Base-by-base conservation (phyloP, 2,329 filamentous ascomycete genomes). In the Cladosporium colombiae region DNA sequence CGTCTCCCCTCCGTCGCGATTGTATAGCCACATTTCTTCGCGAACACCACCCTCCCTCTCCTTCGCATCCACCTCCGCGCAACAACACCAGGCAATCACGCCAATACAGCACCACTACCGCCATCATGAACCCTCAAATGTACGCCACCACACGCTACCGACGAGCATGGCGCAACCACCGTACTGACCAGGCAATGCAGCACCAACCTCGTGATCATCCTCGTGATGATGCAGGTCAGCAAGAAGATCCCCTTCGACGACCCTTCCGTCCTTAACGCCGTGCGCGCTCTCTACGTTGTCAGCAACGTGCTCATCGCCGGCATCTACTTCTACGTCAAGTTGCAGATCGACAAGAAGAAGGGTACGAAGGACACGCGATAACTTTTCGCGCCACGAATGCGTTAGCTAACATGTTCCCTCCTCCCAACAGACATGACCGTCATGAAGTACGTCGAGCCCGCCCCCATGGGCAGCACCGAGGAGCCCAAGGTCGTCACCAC, bases 151-250 rank as follows among this genome's bases (percentile, higher is more conserved):
- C 49, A 27, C 11, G n/a, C 27, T 5, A 56, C 59, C 50, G 44
- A 40, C 23, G 44, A 64, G 56, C 29, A 33, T 44, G 49, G 35
- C 40, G 40, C 40, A 18, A 55, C 4, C 49, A 37, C 37, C 31
- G 23, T 62, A 68, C 67, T 68, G 59, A 70, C 65, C 23, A 29
- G 35, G 50, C 23, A 62, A 49, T 68, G 64, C 80, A 96, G 93
- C 75, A 92, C 91, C 80, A 97, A 97, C 86, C 86, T 97, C 79
- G 85, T 92, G 83, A 93, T 97, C 89, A 93, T 96, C 83, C 88
- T 97, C 74, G 91, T 91, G 78, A 96, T 97, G 90, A 97, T 98
- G 92, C 94, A 97, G 86, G 91, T 96, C 68, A 91, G 93, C 74
- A 98, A 98, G 87, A 92, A 90, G 81, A 89, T 99, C 68, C 92